Conservation (phyloP, 495 filamentous ascomycete genomes). For the Geopyxis carbonaria region DNA sequence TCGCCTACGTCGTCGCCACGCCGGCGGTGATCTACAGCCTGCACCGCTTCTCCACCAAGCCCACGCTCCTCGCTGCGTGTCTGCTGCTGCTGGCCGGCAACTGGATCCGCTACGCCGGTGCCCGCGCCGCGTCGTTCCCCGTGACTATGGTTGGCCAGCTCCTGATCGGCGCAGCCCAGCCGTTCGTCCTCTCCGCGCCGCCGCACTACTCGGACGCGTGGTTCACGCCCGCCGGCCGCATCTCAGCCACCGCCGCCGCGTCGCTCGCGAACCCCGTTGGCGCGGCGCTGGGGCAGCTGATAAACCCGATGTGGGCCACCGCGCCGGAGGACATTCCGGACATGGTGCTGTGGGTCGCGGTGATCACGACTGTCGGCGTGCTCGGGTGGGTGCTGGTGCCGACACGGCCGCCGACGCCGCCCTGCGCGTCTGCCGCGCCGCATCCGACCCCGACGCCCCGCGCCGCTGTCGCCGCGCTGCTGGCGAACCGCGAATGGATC, state of each 20-base stretch:
- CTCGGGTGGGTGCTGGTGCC: slow-evolving; percentile 81
- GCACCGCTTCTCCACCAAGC: slow-evolving; percentile 61
- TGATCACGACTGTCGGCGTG: slow-evolving; percentile 60
- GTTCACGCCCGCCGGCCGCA: slow-evolving; percentile 73
- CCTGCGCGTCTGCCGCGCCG: slow-evolving; percentile 30
- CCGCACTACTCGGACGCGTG: slow-evolving; percentile 85
- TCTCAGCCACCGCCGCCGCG: slow-evolving; percentile 72
- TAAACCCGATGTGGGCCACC: slow-evolving; percentile 59
- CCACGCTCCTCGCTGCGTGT: slow-evolving; percentile 55
- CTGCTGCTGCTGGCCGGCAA: slow-evolving; percentile 63
- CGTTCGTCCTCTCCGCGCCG: slow-evolving; percentile 79
- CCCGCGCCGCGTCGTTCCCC: slow-evolving; percentile 46
- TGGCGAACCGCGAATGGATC: slow-evolving; percentile 39
- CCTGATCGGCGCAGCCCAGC: slow-evolving; percentile 73
- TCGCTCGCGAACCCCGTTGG: slow-evolving; percentile 78
- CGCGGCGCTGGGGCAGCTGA: slow-evolving; percentile 70
- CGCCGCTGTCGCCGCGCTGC: slow-evolving; percentile 15
- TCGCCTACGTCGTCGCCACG: slow-evolving; percentile 57
- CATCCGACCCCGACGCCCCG: background rate
- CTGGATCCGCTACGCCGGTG: slow-evolving; percentile 83
- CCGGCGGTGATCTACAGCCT: slow-evolving; percentile 65
- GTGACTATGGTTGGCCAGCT: slow-evolving; percentile 91
- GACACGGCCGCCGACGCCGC: slow-evolving; percentile 55
- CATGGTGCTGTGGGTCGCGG: slow-evolving; percentile 72
- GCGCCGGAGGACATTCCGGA: slow-evolving; percentile 41